Evolutionary conservation across 1,139 yeast species (phyloP).

Genomic region (Nakaseomyces delphensis): DNA sequence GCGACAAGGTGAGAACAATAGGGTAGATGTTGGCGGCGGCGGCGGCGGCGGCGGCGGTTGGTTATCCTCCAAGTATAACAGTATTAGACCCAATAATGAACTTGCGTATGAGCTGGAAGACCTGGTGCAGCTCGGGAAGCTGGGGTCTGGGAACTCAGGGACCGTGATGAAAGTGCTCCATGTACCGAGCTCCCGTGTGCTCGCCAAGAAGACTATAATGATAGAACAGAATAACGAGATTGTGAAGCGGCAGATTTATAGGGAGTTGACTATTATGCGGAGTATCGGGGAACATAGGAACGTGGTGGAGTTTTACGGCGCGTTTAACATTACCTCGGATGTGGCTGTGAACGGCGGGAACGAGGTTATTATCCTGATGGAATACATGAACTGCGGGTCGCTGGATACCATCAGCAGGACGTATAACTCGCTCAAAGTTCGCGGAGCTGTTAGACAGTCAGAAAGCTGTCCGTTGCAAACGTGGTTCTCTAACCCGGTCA

Average conservation of each 20-base stretch:
- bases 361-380: constrained; percentile 71
- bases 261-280: constrained; percentile 84
- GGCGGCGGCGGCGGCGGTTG: no score
- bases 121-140: constrained; percentile 59
- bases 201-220: constrained; percentile 87
- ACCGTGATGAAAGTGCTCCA: constrained; percentile 83
- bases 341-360: constrained; percentile 14
- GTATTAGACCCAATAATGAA: not conserved
- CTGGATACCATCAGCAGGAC: constrained; percentile 63
- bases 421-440: constrained; percentile 15
- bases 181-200: constrained; percentile 74
- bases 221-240: constrained; percentile 68
- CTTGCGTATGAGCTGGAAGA: constrained; percentile 37
- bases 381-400: constrained; percentile 91
- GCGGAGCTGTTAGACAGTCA: not conserved
- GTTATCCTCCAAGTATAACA: not conserved
- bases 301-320: constrained; percentile 86
- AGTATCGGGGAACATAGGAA: constrained; percentile 73
- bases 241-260: constrained; percentile 74
- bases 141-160: constrained; percentile 94
- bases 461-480: constrained; percentile 22
- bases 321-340: constrained; percentile 38
- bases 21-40: no score
- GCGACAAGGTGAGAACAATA: no score
- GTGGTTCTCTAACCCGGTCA: constrained; percentile 56